phyloP scores from a whole-genome alignment of 2,329 filamentous ascomycete species.

The Sclerotiophoma versabilis region DNA sequence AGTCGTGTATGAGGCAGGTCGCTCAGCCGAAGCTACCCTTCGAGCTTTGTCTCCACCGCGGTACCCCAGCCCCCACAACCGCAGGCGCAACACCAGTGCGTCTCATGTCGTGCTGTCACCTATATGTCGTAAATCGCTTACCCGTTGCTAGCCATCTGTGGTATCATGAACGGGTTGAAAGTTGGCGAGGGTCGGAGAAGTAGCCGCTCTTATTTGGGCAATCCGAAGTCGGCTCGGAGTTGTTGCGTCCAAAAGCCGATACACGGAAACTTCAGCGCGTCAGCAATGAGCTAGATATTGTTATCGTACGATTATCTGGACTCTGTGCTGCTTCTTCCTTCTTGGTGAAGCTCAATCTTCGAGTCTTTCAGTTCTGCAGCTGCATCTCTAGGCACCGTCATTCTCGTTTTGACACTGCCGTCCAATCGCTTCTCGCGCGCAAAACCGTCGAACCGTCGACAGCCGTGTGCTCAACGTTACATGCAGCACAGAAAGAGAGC shows the following conservation, averaged over 20 bases:
- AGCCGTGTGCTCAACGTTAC: constrained; percentile 18
- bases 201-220: constrained; percentile 3
- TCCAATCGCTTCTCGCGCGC: not conserved
- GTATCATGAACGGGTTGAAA: not conserved
- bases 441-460: not conserved
- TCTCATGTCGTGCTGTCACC: not conserved
- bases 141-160: not conserved
- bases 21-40: constrained; percentile 14
- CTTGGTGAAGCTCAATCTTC: not conserved
- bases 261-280: constrained; percentile 11
- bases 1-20: not conserved
- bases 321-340: not conserved
- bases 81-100: not conserved
- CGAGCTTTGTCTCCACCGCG: not conserved
- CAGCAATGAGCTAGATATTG: not conserved
- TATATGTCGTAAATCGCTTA: not conserved
- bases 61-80: not conserved
- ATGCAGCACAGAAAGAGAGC: constrained; percentile 41
- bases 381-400: not conserved
- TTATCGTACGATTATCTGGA: constrained; percentile 2
- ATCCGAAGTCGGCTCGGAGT: constrained; percentile 12
- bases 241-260: constrained; percentile 12
- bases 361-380: not conserved
- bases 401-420: no score
- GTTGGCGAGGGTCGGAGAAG: constrained; percentile 4